A percentile compares a stretch with the other conserved stretches of the same genome.
These are phyloP conservation scores for Entelexis sorbosivorans DNA, from an alignment of 1,139 yeast species.

Conservation along the genomic window DNA sequence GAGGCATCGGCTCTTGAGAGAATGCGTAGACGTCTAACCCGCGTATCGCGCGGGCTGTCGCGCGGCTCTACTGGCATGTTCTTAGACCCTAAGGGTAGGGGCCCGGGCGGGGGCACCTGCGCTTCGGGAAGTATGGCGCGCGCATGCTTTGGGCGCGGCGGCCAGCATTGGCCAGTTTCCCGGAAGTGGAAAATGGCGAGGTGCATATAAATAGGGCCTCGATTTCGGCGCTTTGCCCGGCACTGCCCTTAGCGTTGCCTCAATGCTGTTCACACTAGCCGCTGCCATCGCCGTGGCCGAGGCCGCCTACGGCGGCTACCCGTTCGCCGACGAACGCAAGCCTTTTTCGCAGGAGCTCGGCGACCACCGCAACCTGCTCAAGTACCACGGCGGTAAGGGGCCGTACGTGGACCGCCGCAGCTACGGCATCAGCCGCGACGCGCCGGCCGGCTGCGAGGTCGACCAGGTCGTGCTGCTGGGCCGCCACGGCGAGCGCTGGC, in stretches of 20 bases:
- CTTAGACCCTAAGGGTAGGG: slow-evolving; percentile 3
- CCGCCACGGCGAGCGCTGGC: slow-evolving; percentile 71
- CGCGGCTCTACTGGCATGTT: no score
- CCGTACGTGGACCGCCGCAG: slow-evolving; percentile 38
- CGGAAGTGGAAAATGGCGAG: not conserved
- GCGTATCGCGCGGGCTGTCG: no score
- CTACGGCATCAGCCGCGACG: slow-evolving; percentile 35
- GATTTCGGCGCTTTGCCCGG: not conserved
- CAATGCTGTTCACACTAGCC: not conserved
- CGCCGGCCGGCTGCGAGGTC: slow-evolving; percentile 44
- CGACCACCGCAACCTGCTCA: slow-evolving; percentile 29
- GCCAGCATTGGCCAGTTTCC: not conserved
- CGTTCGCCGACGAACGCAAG: slow-evolving; percentile 18
- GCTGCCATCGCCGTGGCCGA: not conserved
- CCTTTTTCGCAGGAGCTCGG: slow-evolving; percentile 28
- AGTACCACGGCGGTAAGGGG: slow-evolving; percentile 37
- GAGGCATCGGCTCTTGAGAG: no score
- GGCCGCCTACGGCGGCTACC: slow-evolving; percentile 9
- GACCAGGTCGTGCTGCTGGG: slow-evolving; percentile 55
- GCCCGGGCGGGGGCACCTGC: not conserved
- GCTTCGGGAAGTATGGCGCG: not conserved
- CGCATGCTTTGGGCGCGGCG: not conserved
- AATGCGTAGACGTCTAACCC: no score
- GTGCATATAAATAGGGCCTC: not conserved
- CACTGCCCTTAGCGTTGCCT: no score